These are phyloP conservation scores for Urtica urens DNA, from an alignment of 306 rosid genomes.

Conservation along the genomic window DNA sequence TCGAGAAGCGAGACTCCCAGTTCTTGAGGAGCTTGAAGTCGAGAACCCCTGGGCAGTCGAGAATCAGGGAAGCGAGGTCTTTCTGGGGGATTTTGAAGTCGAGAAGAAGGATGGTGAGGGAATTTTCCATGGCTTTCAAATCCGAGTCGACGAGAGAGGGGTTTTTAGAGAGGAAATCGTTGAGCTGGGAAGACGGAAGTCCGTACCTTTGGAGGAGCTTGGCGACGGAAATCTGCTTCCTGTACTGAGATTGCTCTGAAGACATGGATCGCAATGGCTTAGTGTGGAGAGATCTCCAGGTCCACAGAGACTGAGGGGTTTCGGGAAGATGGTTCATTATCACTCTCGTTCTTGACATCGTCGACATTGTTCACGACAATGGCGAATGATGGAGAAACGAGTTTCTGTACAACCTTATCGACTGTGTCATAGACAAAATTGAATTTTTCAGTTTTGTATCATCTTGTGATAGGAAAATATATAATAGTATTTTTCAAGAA, in stretches of 20 bases:
- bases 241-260: conserved; percentile 27
- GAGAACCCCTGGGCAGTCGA: conserved; percentile 48
- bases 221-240: conserved; percentile 40
- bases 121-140: conserved; percentile 26
- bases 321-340: too few relatives aligned
- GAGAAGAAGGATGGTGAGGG: conserved; percentile 39
- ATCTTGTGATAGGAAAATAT: too few relatives aligned
- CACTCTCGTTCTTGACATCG: too few relatives aligned
- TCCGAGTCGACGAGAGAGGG: conserved; percentile 28
- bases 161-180: conserved; percentile 30
- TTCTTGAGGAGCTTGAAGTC: conserved; percentile 35
- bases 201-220: conserved; percentile 49
- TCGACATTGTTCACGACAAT: too few relatives aligned
- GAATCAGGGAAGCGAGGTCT: conserved; percentile 33
- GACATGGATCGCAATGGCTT: too few relatives aligned
- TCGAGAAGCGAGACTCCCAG: conserved; percentile 36
- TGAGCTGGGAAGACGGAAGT: conserved; percentile 42
- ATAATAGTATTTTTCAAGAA: too few relatives aligned
- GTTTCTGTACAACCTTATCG: too few relatives aligned
- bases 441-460: too few relatives aligned
- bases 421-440: too few relatives aligned
- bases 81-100: conserved; percentile 48
- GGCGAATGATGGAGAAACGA: too few relatives aligned
- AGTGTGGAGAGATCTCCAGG: too few relatives aligned
- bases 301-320: too few relatives aligned